phyloP scores from a whole-genome alignment of 805 yeast genomes.

The Wickerhamiella dianesei region DNA sequence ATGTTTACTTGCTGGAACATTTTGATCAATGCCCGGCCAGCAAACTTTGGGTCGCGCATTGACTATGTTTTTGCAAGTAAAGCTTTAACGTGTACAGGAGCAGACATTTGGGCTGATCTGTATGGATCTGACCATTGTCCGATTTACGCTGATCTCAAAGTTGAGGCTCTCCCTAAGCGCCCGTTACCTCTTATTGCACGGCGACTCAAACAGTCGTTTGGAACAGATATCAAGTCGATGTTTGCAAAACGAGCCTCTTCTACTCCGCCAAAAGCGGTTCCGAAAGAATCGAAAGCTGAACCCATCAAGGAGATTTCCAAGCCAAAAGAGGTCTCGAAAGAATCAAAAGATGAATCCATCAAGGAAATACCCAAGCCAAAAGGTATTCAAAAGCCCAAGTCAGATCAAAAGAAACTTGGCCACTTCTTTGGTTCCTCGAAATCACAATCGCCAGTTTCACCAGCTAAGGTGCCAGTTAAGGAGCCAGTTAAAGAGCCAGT shows the following conservation, averaged over 20 bases:
- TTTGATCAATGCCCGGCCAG: constrained; percentile 55
- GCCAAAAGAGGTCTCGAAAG: background rate
- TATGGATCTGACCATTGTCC: constrained; percentile 96
- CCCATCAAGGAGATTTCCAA: constrained; percentile 5
- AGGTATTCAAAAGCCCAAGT: background rate
- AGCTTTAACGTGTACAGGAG: constrained; percentile 29
- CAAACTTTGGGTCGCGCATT: constrained; percentile 78
- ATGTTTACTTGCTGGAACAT: constrained; percentile 93
- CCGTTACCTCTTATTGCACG: background rate
- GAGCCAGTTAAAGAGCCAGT: no score
- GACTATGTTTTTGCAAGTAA: constrained; percentile 54
- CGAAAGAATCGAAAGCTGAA: background rate
- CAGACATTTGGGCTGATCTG: constrained; percentile 51
- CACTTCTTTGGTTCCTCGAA: background rate
- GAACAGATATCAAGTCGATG: background rate
- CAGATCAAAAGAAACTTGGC: background rate
- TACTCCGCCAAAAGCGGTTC: background rate
- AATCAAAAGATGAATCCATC: constrained; percentile 1
- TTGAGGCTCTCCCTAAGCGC: constrained; percentile 3
- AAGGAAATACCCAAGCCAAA: constrained; percentile 1
- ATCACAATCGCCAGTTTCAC: no score
- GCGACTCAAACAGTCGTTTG: background rate
- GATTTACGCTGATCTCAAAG: constrained; percentile 51
- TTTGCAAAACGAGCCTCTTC: background rate
- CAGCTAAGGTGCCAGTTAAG: no score